These are phyloP conservation scores for Aspergillus coremiiformis DNA, from an alignment of 495 filamentous ascomycete genomes.

Conservation along the genomic window DNA sequence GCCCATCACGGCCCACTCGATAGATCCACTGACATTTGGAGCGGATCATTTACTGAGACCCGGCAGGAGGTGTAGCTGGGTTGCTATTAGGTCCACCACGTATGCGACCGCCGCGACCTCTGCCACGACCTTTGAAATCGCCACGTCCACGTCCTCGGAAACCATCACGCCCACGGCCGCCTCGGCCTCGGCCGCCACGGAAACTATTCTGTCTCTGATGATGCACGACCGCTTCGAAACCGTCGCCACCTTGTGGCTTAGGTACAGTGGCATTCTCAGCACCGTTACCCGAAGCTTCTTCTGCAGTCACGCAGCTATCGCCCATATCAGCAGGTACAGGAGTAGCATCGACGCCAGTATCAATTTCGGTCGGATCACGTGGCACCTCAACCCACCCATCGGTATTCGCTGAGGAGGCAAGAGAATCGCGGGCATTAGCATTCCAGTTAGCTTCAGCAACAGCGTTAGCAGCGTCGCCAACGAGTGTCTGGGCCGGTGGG, in stretches of 20 bases:
- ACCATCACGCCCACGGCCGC: conserved; percentile 44
- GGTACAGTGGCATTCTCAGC: conserved; percentile 49
- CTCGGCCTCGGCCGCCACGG: conserved; percentile 46
- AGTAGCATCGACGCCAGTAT: conserved; percentile 54
- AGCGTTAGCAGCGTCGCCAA: conserved; percentile 57
- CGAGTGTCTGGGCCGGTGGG: conserved; percentile 46
- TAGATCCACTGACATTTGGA: conserved; percentile 5
- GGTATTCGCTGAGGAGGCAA: conserved; percentile 45
- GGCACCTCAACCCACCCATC: conserved; percentile 76
- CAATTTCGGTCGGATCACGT: conserved; percentile 67
- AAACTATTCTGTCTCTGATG: conserved; percentile 43
- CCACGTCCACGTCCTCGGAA: conserved; percentile 50
- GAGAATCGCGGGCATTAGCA: conserved; percentile 30
- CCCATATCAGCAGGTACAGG: conserved; percentile 39
- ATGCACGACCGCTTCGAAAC: conserved; percentile 63
- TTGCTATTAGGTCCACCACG: conserved; percentile 28
- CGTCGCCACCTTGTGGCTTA: conserved; percentile 46
- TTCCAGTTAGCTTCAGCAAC: conserved; percentile 66
- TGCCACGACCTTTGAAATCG: conserved; percentile 35
- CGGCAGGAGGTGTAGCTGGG: conserved; percentile 16
- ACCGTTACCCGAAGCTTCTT: conserved; percentile 47
- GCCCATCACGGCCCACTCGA: background rate
- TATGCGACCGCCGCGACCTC: conserved; percentile 27
- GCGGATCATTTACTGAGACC: conserved; percentile 11
- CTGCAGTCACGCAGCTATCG: conserved; percentile 13